Evolutionary conservation across 2,329 filamentous ascomycete species (phyloP), one percentile per base, ranked within the genome.

Genomic region (Cercospora zeina): DNA sequence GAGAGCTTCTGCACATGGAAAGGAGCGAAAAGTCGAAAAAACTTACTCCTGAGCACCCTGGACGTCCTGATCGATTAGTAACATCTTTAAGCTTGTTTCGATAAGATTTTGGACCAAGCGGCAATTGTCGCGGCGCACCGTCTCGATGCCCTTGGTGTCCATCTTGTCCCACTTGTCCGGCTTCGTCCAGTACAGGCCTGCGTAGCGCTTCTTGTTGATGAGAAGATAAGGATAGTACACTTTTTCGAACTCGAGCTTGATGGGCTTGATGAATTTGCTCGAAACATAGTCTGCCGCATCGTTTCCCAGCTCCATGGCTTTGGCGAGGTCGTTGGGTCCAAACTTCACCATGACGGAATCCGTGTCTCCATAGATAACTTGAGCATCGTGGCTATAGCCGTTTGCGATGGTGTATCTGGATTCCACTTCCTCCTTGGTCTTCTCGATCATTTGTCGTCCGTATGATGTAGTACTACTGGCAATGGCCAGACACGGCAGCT

Each of bases 301-400:
- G 73, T 96, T 85, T n/a, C 95, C 95, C 24, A 99, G 81, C 72
- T 89, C 92, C 95, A 99, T 99, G 21, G 92, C 89, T 67, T 95
- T 90, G 5, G 85, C 83, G 16, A 99, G 82, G 67, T 97, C 92
- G 45, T 87, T 88, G 9, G 92, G 93, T 47, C 95, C 95, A 69
- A 99, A 99, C 73, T 97, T 97, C 65, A 99, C 93, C 95, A 99
- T 99, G 79, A 99, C 95, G 8, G 95, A 99, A 83, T 99, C 95
- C 1, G 95, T 99, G 77, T 99, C 95, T 80, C 95, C 95, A 70
- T 99, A 99, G 66, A 99, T 96, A 78, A 99, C 95, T 74, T 97
- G 88, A 0, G 95, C 95, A 75, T 99, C 90, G 75, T 97, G 91
- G 1, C 85, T 87, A 77, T 97, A 99, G 16, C 95, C 95, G 71